A percentile compares a stretch with the other conserved stretches of the same genome.
Conservation (phyloP, 805 yeast genomes). For the Lachancea thermotolerans region DNA sequence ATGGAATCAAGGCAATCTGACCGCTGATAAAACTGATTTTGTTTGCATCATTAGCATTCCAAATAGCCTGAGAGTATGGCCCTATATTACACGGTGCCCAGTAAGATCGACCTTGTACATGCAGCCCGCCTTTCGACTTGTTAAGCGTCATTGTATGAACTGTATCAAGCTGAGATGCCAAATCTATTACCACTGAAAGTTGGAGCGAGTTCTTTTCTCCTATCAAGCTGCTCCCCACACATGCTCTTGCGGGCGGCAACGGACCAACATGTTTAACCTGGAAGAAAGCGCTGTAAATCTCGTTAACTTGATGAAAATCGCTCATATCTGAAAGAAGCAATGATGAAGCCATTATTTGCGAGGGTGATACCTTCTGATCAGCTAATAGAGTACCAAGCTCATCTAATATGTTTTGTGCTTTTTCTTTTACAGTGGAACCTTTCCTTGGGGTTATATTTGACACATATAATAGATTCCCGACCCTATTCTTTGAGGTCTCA, state of each 20-base stretch:
- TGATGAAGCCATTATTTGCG: conserved; percentile 51
- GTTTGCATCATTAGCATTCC: conserved; percentile 38
- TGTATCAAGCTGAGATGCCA: conserved; percentile 6
- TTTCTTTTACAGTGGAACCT: conserved; percentile 34
- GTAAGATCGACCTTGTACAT: conserved; percentile 86
- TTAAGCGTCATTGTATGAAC: conserved; percentile 4
- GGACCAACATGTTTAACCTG: conserved; percentile 34
- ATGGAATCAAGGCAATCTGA: conserved; percentile 81
- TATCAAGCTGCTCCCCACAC: conserved; percentile 58
- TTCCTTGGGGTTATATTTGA: conserved; percentile 37
- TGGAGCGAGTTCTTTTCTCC: conserved; percentile 28
- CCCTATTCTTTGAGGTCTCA: conserved; percentile 8
- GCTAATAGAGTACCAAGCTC: conserved; percentile 35
- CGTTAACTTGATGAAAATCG: conserved; percentile 55
- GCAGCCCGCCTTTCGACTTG: conserved; percentile 58
- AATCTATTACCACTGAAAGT: conserved; percentile 53
- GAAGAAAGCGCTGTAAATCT: conserved; percentile 52
- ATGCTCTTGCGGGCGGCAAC: conserved; percentile 83
- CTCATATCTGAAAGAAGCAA: conserved; percentile 59
- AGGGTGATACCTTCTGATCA: conserved; percentile 29
- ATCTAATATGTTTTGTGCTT: conserved; percentile 44
- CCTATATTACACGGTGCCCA: conserved; percentile 99
- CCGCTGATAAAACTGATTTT: conserved; percentile 67
- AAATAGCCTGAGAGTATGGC: conserved; percentile 85
- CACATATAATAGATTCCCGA: conserved; percentile 34